phyloP scores from a whole-genome alignment of 2,329 filamentous ascomycete genomes.

The Rhexocercosporidium sp. region DNA sequence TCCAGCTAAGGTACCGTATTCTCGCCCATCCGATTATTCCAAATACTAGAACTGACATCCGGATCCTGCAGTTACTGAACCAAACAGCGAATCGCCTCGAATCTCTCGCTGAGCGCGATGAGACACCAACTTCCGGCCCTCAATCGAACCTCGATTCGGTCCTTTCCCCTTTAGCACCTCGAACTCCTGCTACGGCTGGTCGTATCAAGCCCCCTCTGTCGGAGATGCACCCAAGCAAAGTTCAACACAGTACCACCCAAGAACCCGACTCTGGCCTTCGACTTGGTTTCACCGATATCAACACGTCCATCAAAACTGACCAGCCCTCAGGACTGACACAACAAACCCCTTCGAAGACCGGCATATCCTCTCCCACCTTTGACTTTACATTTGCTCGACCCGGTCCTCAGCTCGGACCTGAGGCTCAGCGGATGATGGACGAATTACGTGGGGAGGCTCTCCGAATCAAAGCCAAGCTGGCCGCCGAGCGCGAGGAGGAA shows the following conservation, averaged over 20 bases:
- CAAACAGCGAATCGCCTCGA: conserved; percentile 33
- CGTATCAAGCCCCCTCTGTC: conserved; percentile 72
- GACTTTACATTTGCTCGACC: conserved; percentile 66
- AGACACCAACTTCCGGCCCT: conserved; percentile 29
- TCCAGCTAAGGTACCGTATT: conserved; percentile 37
- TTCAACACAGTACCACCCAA: conserved; percentile 75
- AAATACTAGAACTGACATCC: conserved; percentile 1
- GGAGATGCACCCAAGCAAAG: conserved; percentile 92
- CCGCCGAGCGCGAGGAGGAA: conserved; percentile 64
- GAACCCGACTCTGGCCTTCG: conserved; percentile 79
- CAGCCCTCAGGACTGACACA: conserved; percentile 52
- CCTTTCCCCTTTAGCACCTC: conserved; percentile 35
- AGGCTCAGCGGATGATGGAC: conserved; percentile 64
- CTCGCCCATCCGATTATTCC: not conserved
- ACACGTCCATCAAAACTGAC: conserved; percentile 43
- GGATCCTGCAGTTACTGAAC: conserved; percentile 23
- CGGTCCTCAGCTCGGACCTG: conserved; percentile 62
- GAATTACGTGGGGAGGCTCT: conserved; percentile 75
- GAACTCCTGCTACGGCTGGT: conserved; percentile 68
- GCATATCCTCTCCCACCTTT: conserved; percentile 62
- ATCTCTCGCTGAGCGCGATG: conserved; percentile 41
- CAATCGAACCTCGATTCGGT: conserved; percentile 33
- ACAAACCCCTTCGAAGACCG: conserved; percentile 67
- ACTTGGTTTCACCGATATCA: conserved; percentile 80
- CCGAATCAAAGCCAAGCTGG: conserved; percentile 72